Evolutionary conservation across 2,329 filamentous ascomycete species (phyloP).

Genomic region (Fusarium sororula): DNA sequence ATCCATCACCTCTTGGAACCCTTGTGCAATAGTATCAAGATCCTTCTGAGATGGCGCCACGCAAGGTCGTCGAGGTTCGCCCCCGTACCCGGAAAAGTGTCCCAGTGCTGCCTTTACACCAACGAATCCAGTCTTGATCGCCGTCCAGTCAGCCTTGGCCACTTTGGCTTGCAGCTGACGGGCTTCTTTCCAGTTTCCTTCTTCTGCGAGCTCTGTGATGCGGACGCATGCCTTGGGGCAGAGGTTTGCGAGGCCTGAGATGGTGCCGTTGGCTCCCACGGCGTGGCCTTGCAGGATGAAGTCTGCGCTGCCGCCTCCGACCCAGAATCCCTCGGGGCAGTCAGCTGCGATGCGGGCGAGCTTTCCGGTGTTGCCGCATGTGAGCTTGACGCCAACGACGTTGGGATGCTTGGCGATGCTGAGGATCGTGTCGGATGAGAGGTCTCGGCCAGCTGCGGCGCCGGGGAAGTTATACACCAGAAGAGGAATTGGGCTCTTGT

Average conservation of each 20-base stretch:
- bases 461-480: constrained; percentile 74
- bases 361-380: constrained; percentile 73
- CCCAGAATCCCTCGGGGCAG: constrained; percentile 46
- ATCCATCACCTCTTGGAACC: constrained; percentile 49
- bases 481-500: constrained; percentile 66
- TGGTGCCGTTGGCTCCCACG: constrained; percentile 52
- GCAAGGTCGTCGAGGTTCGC: constrained; percentile 53
- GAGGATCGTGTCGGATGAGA: constrained; percentile 67
- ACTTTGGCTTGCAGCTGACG: constrained; percentile 52
- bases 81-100: constrained; percentile 51
- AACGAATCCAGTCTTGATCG: constrained; percentile 59
- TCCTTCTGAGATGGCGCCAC: constrained; percentile 46
- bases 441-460: constrained; percentile 67
- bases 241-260: constrained; percentile 54
- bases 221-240: constrained; percentile 49
- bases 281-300: constrained; percentile 54
- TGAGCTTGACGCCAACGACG: constrained; percentile 72
- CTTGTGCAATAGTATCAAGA: constrained; percentile 47
- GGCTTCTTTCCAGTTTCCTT: constrained; percentile 47
- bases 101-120: constrained; percentile 58
- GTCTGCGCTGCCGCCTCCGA: constrained; percentile 52
- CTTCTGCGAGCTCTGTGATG: constrained; percentile 47
- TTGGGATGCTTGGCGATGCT: constrained; percentile 63
- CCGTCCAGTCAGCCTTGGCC: constrained; percentile 57
- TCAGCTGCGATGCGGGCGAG: constrained; percentile 60